These are phyloP conservation scores for Candolleomyces eurysporus DNA, from an alignment of 768 basidiomycete species.

Conservation along the genomic window DNA sequence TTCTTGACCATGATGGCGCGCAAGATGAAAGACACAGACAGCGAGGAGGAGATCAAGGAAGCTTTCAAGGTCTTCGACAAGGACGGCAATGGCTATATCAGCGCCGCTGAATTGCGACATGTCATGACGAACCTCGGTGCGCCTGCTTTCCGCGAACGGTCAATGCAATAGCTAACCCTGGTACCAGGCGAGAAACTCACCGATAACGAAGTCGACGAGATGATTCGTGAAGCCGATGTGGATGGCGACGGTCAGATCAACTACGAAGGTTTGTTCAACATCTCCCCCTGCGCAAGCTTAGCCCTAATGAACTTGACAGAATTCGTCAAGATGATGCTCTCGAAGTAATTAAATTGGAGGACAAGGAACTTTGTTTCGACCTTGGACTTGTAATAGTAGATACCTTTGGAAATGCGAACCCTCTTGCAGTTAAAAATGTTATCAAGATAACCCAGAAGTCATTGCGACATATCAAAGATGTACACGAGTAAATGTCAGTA, in stretches of 20 bases:
- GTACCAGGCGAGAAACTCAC: slow-evolving; percentile 76
- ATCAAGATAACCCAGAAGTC: too few relatives aligned
- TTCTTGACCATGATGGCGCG: slow-evolving; percentile 77
- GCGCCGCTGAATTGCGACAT: slow-evolving; percentile 83
- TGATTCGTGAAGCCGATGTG: slow-evolving; percentile 95
- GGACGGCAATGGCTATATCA: slow-evolving; percentile 92
- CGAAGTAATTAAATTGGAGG: slow-evolving; percentile 44
- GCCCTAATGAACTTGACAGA: slow-evolving; percentile 10
- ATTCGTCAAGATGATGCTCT: slow-evolving; percentile 63
- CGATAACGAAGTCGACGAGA: slow-evolving; percentile 88
- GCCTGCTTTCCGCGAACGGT: slow-evolving; percentile 18
- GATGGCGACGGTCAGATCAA: slow-evolving; percentile 95
- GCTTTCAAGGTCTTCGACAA: slow-evolving; percentile 82
- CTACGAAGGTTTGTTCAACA: slow-evolving; percentile 59
- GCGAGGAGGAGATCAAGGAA: slow-evolving; percentile 46
- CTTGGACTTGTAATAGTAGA: background rate
- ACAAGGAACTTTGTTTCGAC: background rate
- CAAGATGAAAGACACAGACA: slow-evolving; percentile 37
- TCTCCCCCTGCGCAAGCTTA: background rate
- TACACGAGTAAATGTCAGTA: too few relatives aligned
- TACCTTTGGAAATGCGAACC: background rate
- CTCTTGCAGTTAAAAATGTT: background rate
- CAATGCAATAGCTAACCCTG: background rate
- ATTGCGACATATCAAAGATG: too few relatives aligned
- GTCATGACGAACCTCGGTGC: slow-evolving; percentile 92